Evolutionary conservation across 2,329 filamentous ascomycete genomes (phyloP), one percentile per base, ranked within the genome.

Genomic region (Aspergillus sp.): DNA sequence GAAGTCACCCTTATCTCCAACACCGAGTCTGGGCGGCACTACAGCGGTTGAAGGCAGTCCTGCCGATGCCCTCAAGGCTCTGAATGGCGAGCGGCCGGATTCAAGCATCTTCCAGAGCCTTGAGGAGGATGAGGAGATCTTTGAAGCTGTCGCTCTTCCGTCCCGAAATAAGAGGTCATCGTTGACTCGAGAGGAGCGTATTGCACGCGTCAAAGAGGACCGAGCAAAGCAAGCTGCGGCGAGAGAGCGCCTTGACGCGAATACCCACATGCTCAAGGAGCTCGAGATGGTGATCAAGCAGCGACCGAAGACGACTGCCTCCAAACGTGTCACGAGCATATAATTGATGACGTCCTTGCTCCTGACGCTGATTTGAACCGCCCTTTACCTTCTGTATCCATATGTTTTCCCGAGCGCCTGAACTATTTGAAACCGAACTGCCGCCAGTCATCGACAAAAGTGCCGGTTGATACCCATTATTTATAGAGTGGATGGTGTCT

Each of bases 211-310:
- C 78, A 87, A 88, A 62, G 92, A 96, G 66, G 93, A 97, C 42
- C 82, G 93, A 52, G 85, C 85, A 49, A 83, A 83, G 57, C 88
- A 89, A 66, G 87, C 88, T 17, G 79, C 84, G 38, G 77, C 85
- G 38, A 83, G 85, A 50, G 89, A 92, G 61, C 87, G 88, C 65
- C 78, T 84, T 42, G 90, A 96, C 56, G 88, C 90, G 10, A 95
- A 85, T 57, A 89, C 86, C 41, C 90, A 88, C 61, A 96, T 99
- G 90, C 81, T 99, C 57, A 86, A 88, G 57, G 94, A 99, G 73
- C 79, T 99, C 53, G 90, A 96, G 75, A 93, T 89, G 56, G 85
- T 99, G 54, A 95, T 97, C 68, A 83, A 82, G 60, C 73, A 82
- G 60, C 71, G 79, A 53, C 77, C 55, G 17, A 35, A 36, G 26